Conservation (phyloP, 2,329 filamentous ascomycete genomes). For the Colletotrichum scovillei region DNA sequence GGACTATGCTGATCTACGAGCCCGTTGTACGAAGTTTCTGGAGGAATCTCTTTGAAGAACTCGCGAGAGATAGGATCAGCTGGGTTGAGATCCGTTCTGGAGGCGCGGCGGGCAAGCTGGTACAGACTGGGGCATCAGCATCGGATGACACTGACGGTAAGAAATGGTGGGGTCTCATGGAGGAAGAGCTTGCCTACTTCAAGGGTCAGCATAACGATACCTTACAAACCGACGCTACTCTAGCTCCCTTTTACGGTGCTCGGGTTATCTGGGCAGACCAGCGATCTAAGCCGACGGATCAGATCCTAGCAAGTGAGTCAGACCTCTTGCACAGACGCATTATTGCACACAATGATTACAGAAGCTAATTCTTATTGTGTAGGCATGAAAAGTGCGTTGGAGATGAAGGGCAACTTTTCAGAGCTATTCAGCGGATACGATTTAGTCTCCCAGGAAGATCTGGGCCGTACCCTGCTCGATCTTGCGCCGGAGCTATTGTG, state of each 20-base stretch:
- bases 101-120: not conserved
- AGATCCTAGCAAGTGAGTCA: not conserved
- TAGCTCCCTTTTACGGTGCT: not conserved
- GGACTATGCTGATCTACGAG: not conserved
- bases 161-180: not conserved
- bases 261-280: not conserved
- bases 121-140: not conserved
- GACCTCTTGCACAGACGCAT: not conserved
- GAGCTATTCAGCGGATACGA: not conserved
- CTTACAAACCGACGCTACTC: not conserved
- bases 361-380: not conserved
- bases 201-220: not conserved
- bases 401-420: not conserved
- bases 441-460: not conserved
- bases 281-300: not conserved
- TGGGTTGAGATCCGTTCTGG: not conserved
- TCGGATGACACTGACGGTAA: not conserved
- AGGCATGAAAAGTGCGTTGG: not conserved
- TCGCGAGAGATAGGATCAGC: not conserved
- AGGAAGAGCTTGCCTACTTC: not conserved
- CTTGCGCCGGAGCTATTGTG: not conserved
- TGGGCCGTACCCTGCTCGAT: not conserved
- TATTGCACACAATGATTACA: not conserved
- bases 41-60: not conserved
- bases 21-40: not conserved